These are phyloP conservation scores for Erodium trifolium DNA, from an alignment of 441 rosid species.

Conservation along the genomic window DNA sequence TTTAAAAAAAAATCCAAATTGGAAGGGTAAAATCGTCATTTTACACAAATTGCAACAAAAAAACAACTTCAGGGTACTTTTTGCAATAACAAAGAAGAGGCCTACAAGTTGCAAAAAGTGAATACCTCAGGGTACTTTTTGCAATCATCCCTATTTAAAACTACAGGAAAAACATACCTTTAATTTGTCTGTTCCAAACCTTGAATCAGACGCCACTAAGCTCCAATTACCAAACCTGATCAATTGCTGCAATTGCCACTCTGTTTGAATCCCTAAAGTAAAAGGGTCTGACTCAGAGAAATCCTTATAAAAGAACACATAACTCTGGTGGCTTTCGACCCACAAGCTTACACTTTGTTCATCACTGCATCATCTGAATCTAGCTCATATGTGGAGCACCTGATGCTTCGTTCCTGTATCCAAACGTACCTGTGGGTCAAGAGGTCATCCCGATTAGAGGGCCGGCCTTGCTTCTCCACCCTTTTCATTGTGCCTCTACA, in stretches of 20 bases:
- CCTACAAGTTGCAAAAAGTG: too few species aligned
- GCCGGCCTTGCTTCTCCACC: conserved; percentile 47
- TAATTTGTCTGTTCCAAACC: conserved; percentile 41
- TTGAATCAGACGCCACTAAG: conserved; percentile 38
- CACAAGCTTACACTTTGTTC: conserved; percentile 36
- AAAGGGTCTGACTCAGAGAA: conserved; percentile 29
- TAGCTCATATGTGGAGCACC: conserved; percentile 33
- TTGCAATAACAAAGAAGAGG: too few species aligned
- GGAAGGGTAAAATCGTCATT: too few species aligned
- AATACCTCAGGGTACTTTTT: too few species aligned
- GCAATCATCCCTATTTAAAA: not conserved
- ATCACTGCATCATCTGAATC: conserved; percentile 37
- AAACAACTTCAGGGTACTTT: too few species aligned
- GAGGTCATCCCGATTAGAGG: conserved; percentile 49
- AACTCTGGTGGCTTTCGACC: conserved; percentile 42
- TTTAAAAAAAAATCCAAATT: too few species aligned
- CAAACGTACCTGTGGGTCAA: conserved; percentile 47
- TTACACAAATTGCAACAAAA: too few species aligned
- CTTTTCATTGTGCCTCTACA: conserved; percentile 41
- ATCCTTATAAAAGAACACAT: conserved; percentile 41
- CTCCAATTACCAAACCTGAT: conserved; percentile 37
- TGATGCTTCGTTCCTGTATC: conserved; percentile 43
- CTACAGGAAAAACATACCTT: conserved; percentile 28
- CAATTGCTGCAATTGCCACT: conserved; percentile 59
- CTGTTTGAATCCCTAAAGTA: conserved; percentile 46